Evolutionary conservation across 1,139 yeast genomes (phyloP).

Genomic region (Groenewaldozyma auringiensis): DNA sequence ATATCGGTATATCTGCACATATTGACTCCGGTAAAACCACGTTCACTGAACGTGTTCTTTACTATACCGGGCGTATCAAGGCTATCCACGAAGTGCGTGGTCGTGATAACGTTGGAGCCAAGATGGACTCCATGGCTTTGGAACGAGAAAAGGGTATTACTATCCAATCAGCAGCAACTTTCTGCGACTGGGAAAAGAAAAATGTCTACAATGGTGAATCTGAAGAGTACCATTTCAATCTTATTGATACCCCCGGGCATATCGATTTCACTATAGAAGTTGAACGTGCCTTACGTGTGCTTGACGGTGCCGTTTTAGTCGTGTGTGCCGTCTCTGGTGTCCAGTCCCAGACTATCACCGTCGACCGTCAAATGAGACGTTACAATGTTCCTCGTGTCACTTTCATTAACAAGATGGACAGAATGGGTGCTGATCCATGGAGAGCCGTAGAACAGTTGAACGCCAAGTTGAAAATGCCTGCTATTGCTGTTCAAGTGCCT

Average conservation of each 20-base stretch:
- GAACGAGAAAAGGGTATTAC: constrained; percentile 98
- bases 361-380: constrained; percentile 97
- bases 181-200: constrained; percentile 85
- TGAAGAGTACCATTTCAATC: constrained; percentile 72
- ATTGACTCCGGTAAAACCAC: constrained; percentile 97
- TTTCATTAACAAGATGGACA: constrained; percentile 95
- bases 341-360: constrained; percentile 97
- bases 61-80: constrained; percentile 93
- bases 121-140: constrained; percentile 96
- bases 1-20: constrained; percentile 97
- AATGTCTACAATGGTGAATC: constrained; percentile 29
- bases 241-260: constrained; percentile 97
- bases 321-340: constrained; percentile 99
- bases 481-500: constrained; percentile 97
- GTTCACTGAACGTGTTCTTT: constrained; percentile 92
- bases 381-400: constrained; percentile 96
- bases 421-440: constrained; percentile 99
- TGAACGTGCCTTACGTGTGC: constrained; percentile 91
- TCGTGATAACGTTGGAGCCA: constrained; percentile 95
- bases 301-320: constrained; percentile 96
- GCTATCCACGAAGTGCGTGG: constrained; percentile 99
- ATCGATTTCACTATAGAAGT: constrained; percentile 98
- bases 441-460: constrained; percentile 88
- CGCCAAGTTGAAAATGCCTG: constrained; percentile 78
- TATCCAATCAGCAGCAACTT: constrained; percentile 97